Base-by-base conservation (phyloP, 257 asterid species). In the Ocimum tenuiflorum region DNA sequence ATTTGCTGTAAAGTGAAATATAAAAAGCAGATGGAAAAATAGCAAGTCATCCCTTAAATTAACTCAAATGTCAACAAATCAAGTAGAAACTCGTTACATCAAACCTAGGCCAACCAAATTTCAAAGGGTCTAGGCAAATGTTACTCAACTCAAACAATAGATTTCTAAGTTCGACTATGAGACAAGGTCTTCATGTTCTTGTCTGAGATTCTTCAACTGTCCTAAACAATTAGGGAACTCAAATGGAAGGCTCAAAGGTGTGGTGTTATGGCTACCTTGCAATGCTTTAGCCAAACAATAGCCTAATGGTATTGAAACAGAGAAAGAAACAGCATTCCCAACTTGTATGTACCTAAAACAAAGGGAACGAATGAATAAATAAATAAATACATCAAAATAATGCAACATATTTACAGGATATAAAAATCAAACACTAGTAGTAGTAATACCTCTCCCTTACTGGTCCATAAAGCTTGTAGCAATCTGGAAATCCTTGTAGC, bases 401-500 rank as follows among this genome's bases (percentile, higher is more conserved):
- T 31, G 36, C 10, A 13, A 51, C 8, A 41, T 10, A 15, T 23
- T 22, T 15, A 51, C 27, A 11, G 3, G 11, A 9, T 2, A 10
- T 7, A 36, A 1, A 11, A 9, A 9, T 0, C 13, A 39, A 39
- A 1, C n/a, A 39, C 13, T n/a, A 13, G 17, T 13, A 4, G 7
- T 49, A 7, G 5, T 62, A n/a, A n/a, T n/a, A 73, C 84, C 81
- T 79, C 42, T 76, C 84, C 62, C 54, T 79, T 7, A 76, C 14
- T 7, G 81, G 56, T 56, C 84, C 84, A n/a, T 3, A 56, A 10
- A 76, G 41, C 51, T 73, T 73, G 22, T 80, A 80, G 67, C 80
- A 80, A 38, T 80, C 84, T 0, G 84, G 84, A 35, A 80, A 80
- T 14, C 84, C 84, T 23, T 80, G 84, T 19, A 80, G 38, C 55